Base-by-base conservation (phyloP, 1,284 basidiomycete species). In the Coriolopsis trogii region DNA sequence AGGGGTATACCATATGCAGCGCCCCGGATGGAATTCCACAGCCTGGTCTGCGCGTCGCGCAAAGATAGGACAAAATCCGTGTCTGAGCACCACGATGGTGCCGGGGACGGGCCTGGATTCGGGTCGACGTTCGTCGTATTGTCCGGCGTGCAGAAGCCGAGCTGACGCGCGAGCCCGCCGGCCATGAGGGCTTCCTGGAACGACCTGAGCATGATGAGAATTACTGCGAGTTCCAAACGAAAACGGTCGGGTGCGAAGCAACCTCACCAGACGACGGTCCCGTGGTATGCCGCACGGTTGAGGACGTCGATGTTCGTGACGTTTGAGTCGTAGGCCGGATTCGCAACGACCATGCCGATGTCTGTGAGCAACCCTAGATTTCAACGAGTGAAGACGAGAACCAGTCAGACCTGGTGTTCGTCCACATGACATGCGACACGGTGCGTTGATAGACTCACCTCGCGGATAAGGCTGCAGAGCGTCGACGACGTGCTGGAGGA, bases 161-260 rank as follows among this genome's bases (percentile, higher is more conserved):
- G 66, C 57, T 75, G 72, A 15, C 67, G 62, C 25, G 68, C 66
- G 10, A 77, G 58, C 21, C 74, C 74, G 2, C 68, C 65, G 1
- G 75, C 73, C 75, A 76, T 76, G 18, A 75, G 64, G 29, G 70
- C 72, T 63, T 74, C 72, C 62, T 49, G 47, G 68, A 71, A 76
- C 2, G 69, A 69, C 59, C 56, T 56, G 41, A 3, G 4, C 43
- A 8, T 36, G 16, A 8, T 18, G 33, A 9, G 13, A 16, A 3
- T 1, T 6, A 8, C 20, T 8, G 5, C 31, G 6, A 12, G 13
- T 33, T 2, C 28, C n/a, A 63, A 33, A 49, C 16, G 16, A 42
- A n/a, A 28, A 7, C 18, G 23, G 20, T 1, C 23, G 2, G 24
- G 33, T 25, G 4, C 4, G 6, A 34, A n/a, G 2, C 6, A 20